phyloP scores from a whole-genome alignment of 2,329 filamentous ascomycete species.

The Botrytis pseudocinerea region DNA sequence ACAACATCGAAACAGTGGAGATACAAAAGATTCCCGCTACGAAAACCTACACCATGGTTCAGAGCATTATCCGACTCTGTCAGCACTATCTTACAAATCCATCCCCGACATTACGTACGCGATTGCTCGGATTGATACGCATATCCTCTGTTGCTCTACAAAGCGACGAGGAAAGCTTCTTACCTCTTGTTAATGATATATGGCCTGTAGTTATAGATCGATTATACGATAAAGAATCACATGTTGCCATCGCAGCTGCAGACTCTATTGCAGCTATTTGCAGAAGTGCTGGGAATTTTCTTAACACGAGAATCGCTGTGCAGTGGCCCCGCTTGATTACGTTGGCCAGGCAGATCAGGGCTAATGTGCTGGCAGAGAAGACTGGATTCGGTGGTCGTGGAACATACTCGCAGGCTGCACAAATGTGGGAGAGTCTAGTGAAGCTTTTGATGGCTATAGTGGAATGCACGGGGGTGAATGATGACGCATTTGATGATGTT shows the following conservation, averaged over 20 bases:
- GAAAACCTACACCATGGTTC: constrained; percentile 77
- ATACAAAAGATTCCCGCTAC: constrained; percentile 64
- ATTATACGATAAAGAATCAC: constrained; percentile 65
- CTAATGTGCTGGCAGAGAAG: constrained; percentile 45
- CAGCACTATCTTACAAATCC: constrained; percentile 89
- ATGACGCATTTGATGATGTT: constrained; percentile 70
- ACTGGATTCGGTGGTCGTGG: constrained; percentile 48
- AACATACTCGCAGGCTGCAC: constrained; percentile 60
- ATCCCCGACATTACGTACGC: constrained; percentile 74
- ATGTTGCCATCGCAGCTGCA: constrained; percentile 69
- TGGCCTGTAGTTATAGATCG: constrained; percentile 81
- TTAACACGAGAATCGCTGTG: constrained; percentile 70
- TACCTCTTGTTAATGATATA: constrained; percentile 85
- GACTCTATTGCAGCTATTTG: constrained; percentile 70
- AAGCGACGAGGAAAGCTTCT: constrained; percentile 75
- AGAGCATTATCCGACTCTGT: constrained; percentile 78
- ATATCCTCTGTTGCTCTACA: constrained; percentile 73
- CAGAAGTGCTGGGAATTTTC: constrained; percentile 74
- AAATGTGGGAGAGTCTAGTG: constrained; percentile 65
- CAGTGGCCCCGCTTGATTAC: constrained; percentile 64
- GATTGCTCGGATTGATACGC: constrained; percentile 73
- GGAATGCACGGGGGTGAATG: constrained; percentile 62
- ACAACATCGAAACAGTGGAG: constrained; percentile 45
- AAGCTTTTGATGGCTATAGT: constrained; percentile 61
- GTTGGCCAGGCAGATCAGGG: constrained; percentile 48